Evolutionary conservation across 371 early-diverging fungal genomes (phyloP).

Genomic region (Mortierella sp.): DNA sequence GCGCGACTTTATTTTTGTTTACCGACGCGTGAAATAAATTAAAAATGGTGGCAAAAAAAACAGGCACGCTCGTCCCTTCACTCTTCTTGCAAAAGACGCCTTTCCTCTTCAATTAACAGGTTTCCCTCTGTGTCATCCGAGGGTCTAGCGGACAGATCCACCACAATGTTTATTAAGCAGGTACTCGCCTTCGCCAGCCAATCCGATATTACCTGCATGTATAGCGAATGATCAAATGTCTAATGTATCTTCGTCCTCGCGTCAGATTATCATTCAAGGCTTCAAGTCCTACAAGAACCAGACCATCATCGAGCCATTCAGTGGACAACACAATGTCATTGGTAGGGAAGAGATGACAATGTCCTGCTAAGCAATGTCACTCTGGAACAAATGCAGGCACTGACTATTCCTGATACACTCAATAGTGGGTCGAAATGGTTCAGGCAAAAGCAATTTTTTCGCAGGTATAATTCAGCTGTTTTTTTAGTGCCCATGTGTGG

Average conservation of each 20-base stretch:
- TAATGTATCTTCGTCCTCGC: no score
- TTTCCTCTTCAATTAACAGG: no score
- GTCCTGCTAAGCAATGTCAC: no score
- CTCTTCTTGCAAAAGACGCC: no score
- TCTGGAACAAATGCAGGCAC: no score
- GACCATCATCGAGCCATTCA: constrained; percentile 92
- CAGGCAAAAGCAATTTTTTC: constrained; percentile 99
- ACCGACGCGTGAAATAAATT: constrained; percentile 2
- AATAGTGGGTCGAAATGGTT: constrained; percentile 98
- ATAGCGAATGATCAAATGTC: no score
- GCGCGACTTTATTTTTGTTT: constrained; percentile 9
- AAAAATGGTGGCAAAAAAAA: constrained; percentile 27
- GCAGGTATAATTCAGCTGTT: constrained; percentile 67
- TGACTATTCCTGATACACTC: not conserved
- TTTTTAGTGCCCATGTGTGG: no score
- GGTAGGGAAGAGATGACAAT: constrained; percentile 61
- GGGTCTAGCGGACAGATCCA: not conserved
- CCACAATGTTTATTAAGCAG: constrained; percentile 55
- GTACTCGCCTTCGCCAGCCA: constrained; percentile 6
- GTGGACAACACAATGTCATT: constrained; percentile 94
- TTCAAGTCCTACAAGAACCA: constrained; percentile 99
- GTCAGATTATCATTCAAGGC: constrained; percentile 97
- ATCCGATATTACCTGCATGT: not conserved
- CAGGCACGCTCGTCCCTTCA: not conserved
- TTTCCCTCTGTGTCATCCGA: no score